Evolutionary conservation across 164 flowering plant genomes (phyloP).

Genomic region (Santalum album): DNA sequence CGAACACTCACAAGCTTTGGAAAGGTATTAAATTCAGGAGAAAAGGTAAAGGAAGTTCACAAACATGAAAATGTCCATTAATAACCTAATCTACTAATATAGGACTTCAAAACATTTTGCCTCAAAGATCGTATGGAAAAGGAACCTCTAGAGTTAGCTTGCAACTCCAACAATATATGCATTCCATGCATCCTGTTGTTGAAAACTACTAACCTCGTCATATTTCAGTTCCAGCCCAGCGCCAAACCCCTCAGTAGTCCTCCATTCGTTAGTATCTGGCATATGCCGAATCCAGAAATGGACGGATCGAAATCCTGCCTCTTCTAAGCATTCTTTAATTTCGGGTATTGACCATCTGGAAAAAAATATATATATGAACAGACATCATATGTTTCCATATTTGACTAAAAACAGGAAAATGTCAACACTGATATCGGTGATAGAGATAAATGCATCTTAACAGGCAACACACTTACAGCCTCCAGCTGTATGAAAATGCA

Average conservation of each 20-base stretch:
- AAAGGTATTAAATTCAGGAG: too few relatives aligned
- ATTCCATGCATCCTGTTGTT: slow-evolving; percentile 92
- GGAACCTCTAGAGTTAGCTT: slow-evolving; percentile 6
- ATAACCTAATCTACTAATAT: too few relatives aligned
- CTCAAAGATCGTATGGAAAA: slow-evolving; percentile 1
- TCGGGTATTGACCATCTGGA: slow-evolving; percentile 95
- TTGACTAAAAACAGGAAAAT: not conserved
- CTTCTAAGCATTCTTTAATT: slow-evolving; percentile 83
- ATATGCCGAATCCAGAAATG: slow-evolving; percentile 83
- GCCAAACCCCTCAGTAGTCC: slow-evolving; percentile 47
- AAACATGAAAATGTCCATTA: too few relatives aligned
- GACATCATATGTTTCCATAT: not conserved
- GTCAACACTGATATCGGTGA: not conserved
- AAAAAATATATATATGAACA: too few relatives aligned
- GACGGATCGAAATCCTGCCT: slow-evolving; percentile 73
- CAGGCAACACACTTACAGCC: slow-evolving; percentile 64
- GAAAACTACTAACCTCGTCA: slow-evolving; percentile 63
- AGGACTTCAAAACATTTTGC: too few relatives aligned
- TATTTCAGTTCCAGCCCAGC: slow-evolving; percentile 58
- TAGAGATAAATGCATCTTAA: not conserved
- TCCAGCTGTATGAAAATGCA: slow-evolving; percentile 94
- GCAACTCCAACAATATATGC: slow-evolving; percentile 81
- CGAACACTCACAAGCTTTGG: too few relatives aligned
- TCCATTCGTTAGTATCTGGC: slow-evolving; percentile 51
- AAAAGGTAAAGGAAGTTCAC: too few relatives aligned